Evolutionary conservation across 1,284 basidiomycete species (phyloP).

Genomic region (Calocybe gambosa): DNA sequence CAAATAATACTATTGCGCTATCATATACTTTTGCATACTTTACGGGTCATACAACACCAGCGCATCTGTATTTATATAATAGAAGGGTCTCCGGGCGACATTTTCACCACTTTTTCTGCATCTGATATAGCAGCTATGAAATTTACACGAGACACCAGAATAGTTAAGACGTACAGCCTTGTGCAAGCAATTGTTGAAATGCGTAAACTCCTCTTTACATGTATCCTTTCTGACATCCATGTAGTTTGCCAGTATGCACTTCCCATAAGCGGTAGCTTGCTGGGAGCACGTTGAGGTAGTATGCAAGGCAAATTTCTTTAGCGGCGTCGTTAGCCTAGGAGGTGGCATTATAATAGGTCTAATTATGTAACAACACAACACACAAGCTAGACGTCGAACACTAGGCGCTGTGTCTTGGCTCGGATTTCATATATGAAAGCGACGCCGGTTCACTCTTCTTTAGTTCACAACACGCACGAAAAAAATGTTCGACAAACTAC

Average conservation of each 20-base stretch:
- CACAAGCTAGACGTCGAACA: not conserved
- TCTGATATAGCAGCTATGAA: constrained; percentile 32
- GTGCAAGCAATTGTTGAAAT: constrained; percentile 70
- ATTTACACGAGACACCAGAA: not conserved
- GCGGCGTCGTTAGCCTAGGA: constrained; percentile 32
- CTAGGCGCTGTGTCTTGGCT: no score
- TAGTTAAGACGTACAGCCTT: constrained; percentile 45
- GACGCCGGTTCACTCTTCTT: not conserved
- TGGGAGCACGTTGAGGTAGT: constrained; percentile 64
- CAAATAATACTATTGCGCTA: not conserved
- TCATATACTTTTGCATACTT: not conserved
- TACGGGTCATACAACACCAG: not conserved
- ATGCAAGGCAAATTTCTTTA: constrained; percentile 59
- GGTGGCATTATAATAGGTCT: constrained; percentile 16
- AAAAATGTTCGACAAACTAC: constrained; percentile 48
- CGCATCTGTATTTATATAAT: constrained; percentile 1
- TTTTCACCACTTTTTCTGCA: constrained; percentile 57
- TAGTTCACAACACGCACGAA: not conserved
- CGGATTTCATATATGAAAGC: no score
- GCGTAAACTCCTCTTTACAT: constrained; percentile 72
- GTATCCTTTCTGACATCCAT: constrained; percentile 71
- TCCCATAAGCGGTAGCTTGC: constrained; percentile 71
- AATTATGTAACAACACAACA: not conserved
- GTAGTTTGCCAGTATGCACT: constrained; percentile 72
- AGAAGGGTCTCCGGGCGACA: not conserved